Percentiles rank a stretch among this genome's conserved stretches.
Evolutionary conservation across 176 grass and related monocot species (phyloP).

Genomic region (Eragrostis nindensis): DNA sequence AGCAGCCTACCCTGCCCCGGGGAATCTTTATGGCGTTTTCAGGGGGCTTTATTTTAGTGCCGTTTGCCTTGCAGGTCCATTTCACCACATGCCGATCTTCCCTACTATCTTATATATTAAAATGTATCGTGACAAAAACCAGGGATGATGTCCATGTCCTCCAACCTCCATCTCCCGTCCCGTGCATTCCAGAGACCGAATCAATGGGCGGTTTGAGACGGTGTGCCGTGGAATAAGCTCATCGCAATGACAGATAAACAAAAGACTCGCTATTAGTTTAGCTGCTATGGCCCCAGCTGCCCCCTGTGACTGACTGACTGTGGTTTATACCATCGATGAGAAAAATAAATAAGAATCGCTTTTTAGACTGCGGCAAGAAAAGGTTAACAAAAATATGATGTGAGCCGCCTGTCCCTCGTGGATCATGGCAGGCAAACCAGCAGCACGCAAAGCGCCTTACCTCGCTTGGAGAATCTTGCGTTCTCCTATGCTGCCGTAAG

Average conservation of each 20-base stretch:
- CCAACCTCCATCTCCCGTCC: neutral
- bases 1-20: neutral
- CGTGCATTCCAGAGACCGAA: neutral
- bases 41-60: neutral
- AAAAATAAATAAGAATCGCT: too few relatives aligned
- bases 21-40: neutral
- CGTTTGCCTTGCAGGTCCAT: slow-evolving; percentile 1
- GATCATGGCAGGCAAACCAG: too few relatives aligned
- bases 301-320: too few relatives aligned
- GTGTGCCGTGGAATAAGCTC: neutral
- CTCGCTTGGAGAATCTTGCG: too few relatives aligned
- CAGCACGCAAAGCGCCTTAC: too few relatives aligned
- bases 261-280: neutral
- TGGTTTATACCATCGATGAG: too few relatives aligned
- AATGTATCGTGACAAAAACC: neutral
- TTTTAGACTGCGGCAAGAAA: too few relatives aligned
- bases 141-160: neutral
- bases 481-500: too few relatives aligned
- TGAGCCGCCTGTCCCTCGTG: too few relatives aligned
- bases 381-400: too few relatives aligned
- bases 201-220: neutral
- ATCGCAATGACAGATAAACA: neutral
- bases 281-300: too few relatives aligned
- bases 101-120: neutral
- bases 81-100: neutral